Conservation (phyloP, 108 stramenopile genomes). For the Cyclostephanos tholiformis region DNA sequence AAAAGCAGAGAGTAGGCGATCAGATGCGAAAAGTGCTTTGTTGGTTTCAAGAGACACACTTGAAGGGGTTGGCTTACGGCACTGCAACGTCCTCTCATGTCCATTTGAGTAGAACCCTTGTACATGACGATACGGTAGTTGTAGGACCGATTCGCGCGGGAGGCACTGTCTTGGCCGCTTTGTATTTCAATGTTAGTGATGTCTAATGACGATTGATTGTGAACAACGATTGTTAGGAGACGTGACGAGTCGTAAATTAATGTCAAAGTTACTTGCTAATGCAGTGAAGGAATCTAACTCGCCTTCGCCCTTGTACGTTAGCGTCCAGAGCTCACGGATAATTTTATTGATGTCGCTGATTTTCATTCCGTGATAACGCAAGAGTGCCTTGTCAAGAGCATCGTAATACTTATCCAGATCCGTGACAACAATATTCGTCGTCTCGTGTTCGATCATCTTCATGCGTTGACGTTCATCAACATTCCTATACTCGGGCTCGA, state of each 20-base stretch:
- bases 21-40: not conserved
- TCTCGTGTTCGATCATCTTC: slow-evolving; percentile 87
- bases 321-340: slow-evolving; percentile 94
- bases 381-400: slow-evolving; percentile 92
- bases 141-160: slow-evolving; percentile 74
- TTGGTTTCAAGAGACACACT: slow-evolving; percentile 56
- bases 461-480: slow-evolving; percentile 89
- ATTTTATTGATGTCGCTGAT: slow-evolving; percentile 98
- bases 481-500: slow-evolving; percentile 72
- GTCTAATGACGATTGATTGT: slow-evolving; percentile 46
- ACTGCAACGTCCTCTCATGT: slow-evolving; percentile 98
- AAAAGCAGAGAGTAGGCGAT: not conserved
- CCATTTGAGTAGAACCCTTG: slow-evolving; percentile 84
- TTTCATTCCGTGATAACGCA: slow-evolving; percentile 91
- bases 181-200: slow-evolving; percentile 96
- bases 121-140: slow-evolving; percentile 99
- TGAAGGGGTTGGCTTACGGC: slow-evolving; percentile 65
- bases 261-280: not conserved
- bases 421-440: slow-evolving; percentile 88
- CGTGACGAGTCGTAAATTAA: not conserved
- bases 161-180: slow-evolving; percentile 83
- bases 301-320: slow-evolving; percentile 94
- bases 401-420: slow-evolving; percentile 94
- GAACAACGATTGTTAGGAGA: not conserved
- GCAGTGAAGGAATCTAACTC: not conserved